Base-by-base conservation (phyloP, 2,329 filamentous ascomycete genomes). In the Fusarium chuoi region DNA sequence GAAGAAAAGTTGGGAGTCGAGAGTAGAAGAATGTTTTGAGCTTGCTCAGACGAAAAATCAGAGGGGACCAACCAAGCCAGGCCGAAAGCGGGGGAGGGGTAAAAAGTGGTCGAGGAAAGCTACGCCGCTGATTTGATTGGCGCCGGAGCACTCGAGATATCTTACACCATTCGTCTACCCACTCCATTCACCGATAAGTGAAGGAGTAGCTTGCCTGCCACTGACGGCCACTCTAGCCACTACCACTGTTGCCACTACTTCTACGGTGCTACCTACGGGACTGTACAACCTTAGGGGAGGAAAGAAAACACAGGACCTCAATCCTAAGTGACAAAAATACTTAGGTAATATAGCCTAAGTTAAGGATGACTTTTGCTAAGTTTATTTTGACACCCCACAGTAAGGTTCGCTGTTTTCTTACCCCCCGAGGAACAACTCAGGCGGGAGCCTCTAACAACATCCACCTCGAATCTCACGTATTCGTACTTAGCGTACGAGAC, bases 11-110 rank as follows among this genome's bases (percentile, higher is more conserved):
- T 70, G 61, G 71, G 68, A 74, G 63, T 65, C 54, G 71, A 74
- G 72, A 74, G 73, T 66, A 62, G 60, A 71, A 71, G 64, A 67
- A 56, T 56, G 70, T 72, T 68, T 68, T 55, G 70, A 63, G 68
- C 65, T 68, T 39, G 52, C 49, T 42, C 45, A 52, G 66, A 73
- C 38, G 66, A 71, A 77, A 78, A 79, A 78, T 71, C 73, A 72
- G 63, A 78, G 75, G 72, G 48, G 67, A 68, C 62, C 65, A 69
- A 63, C 56, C 66, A 69, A 45, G 54, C 74, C 72, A 78, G 71
- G 69, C 79, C 79, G 79, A 81, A 80, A 81, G 80, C 79, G 80
- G 80, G 80, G 80, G 79, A 80, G 79, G 79, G 79, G 79, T 79
- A 75, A 75, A 77, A 71, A 66, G 68, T 68, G 62, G 62, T 56